Conservation (phyloP, 345 rosid genomes). For the Microthlaspi erraticum region DNA sequence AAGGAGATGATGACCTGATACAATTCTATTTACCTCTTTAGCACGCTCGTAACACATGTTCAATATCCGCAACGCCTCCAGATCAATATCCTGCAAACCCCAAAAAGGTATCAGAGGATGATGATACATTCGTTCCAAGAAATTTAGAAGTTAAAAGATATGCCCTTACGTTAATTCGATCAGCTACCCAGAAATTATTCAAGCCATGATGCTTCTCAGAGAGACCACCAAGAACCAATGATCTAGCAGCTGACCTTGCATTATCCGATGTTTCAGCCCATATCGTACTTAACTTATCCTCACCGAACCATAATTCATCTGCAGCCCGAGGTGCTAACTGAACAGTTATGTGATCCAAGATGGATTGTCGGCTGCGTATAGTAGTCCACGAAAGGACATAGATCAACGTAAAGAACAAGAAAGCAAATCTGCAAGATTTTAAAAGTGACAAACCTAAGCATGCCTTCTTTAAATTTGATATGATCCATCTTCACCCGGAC, state of each 20-base stretch:
- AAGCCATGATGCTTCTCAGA: constrained; percentile 82
- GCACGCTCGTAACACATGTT: constrained; percentile 75
- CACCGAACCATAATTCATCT: constrained; percentile 90
- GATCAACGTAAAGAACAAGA: constrained; percentile 10
- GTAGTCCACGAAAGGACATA: constrained; percentile 13
- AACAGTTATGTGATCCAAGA: constrained; percentile 91
- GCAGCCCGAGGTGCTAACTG: constrained; percentile 98
- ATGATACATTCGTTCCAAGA: neutral
- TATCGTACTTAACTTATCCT: constrained; percentile 89
- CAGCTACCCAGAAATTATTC: constrained; percentile 77
- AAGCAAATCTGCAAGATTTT: neutral
- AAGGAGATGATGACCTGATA: neutral
- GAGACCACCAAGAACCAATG: constrained; percentile 85
- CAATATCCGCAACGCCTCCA: constrained; percentile 71
- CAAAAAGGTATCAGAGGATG: constrained; percentile 16
- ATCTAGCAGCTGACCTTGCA: constrained; percentile 89
- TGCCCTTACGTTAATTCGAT: constrained; percentile 74
- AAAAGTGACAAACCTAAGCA: constrained; percentile 61
- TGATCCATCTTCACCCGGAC: constrained; percentile 91
- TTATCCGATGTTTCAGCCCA: constrained; percentile 97
- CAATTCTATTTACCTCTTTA: constrained; percentile 61
- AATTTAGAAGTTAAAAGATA: constrained; percentile 4
- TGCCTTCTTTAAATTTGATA: constrained; percentile 74
- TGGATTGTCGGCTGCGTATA: constrained; percentile 77
- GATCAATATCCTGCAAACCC: constrained; percentile 72